A percentile compares a stretch with the other conserved stretches of the same genome.
These are phyloP conservation scores for Trichoderma breve DNA, from an alignment of 2,329 filamentous ascomycete species.

Conservation along the genomic window DNA sequence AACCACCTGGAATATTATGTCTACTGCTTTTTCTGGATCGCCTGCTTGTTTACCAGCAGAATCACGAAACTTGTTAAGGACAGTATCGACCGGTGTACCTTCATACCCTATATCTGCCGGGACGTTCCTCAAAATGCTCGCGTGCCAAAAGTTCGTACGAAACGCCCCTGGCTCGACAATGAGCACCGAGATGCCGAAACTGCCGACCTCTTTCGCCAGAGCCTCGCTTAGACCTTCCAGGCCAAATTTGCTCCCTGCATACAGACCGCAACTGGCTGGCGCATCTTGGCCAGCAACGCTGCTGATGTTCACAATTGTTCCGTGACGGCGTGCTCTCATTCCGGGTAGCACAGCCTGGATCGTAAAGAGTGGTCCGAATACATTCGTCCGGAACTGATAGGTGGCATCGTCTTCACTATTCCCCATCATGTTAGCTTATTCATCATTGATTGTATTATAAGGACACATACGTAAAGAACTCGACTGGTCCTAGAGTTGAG, in stretches of 20 bases:
- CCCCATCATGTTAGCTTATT: neutral
- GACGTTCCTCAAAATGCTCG: neutral
- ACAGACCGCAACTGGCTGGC: neutral
- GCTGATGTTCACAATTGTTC: neutral
- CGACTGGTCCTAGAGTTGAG: neutral
- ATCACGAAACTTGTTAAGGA: neutral
- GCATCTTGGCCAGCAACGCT: neutral
- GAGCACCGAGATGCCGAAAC: neutral
- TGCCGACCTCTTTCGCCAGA: neutral
- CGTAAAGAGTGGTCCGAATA: neutral
- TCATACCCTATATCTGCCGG: neutral
- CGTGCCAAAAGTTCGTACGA: neutral
- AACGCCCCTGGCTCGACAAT: neutral
- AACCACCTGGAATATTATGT: neutral
- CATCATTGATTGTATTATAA: neutral
- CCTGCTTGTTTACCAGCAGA: neutral
- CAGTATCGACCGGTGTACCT: neutral
- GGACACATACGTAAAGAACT: neutral
- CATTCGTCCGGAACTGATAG: neutral
- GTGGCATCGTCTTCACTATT: neutral
- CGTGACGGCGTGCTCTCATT: neutral
- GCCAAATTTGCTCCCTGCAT: neutral
- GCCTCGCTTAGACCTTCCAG: neutral
- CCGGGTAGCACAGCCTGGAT: neutral
- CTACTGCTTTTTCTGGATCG: neutral